phyloP scores from a whole-genome alignment of 164 flowering plant species.

The Liriodendron chinense region DNA sequence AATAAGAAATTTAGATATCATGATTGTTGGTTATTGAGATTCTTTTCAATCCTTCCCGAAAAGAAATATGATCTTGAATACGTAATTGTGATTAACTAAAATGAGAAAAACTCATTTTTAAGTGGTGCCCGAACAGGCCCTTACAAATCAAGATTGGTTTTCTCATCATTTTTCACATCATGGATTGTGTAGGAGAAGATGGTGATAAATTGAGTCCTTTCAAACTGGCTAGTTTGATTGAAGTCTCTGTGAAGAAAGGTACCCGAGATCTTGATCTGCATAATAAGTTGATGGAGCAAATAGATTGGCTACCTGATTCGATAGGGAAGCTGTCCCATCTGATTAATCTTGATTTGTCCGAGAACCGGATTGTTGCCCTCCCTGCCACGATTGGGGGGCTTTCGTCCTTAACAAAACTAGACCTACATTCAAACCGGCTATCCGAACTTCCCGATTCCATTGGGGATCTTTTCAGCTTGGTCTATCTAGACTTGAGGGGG shows the following conservation, averaged over 20 bases:
- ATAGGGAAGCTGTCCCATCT: constrained; percentile 68
- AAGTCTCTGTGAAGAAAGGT: constrained; percentile 70
- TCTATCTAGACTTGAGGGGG: constrained; percentile 52
- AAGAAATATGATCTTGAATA: not conserved
- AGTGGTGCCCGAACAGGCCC: too few relatives aligned
- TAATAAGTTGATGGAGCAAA: constrained; percentile 59
- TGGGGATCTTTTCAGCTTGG: constrained; percentile 60
- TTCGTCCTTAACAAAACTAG: constrained; percentile 54
- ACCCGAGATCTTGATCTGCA: constrained; percentile 54
- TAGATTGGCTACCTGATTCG: constrained; percentile 85
- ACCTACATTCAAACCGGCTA: constrained; percentile 66
- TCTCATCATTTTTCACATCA: not conserved
- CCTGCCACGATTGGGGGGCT: constrained; percentile 65
- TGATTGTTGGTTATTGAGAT: not conserved
- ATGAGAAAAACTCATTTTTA: too few relatives aligned
- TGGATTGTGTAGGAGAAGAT: constrained; percentile 56
- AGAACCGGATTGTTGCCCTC: constrained; percentile 55
- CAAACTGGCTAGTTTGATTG: constrained; percentile 77
- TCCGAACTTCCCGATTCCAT: constrained; percentile 61
- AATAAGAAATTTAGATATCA: too few relatives aligned
- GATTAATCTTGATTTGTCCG: constrained; percentile 64
- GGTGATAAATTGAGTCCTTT: constrained; percentile 73
- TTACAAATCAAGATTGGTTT: too few relatives aligned
- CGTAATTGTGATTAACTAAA: too few relatives aligned
- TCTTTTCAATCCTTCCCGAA: not conserved